Evolutionary conservation across 768 basidiomycete genomes (phyloP), one percentile per base, ranked within the genome.

Genomic region (Mycena alexandri): DNA sequence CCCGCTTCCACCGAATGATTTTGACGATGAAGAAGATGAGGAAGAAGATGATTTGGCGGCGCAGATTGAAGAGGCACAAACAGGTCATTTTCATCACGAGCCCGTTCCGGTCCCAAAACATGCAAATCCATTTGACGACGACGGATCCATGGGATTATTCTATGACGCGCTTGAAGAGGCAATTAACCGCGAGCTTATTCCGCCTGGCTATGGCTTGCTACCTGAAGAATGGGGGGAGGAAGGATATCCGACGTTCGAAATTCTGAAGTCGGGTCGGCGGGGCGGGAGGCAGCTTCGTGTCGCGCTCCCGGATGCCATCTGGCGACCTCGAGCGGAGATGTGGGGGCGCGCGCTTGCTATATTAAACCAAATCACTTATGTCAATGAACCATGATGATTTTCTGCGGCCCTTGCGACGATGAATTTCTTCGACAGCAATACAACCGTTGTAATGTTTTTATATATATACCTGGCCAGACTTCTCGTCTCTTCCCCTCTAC

Each of bases 181-280:
- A 29, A 29, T 29, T 5, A 7, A 19, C 2, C 17, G 57, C 12
- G 64, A 0, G 33, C 73, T 0, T 62, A 6, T 70, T 2, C 73
- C 70, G 1, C 7, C 51, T 5, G 48, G 71, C 6, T 74, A 72
- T 51, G 57, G 69, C 3, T 50, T 75, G 12, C 58, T 58, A 5
- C 50, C 64, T 17, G 36, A 24, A 4, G 73, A 76, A 52, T 73
- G 72, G 75, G 72, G 61, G 4, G n/a, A n/a, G 0, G 63, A 54
- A 0, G 42, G 44, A 8, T 75, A 75, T 34, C 71, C 65, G 0
- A 5, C 50, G 19, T 48, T 46, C 8, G 65, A 69, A 48, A 62
- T 69, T 24, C 33, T 73, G 29, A 65, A 58, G 47, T 61, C 61
- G 6, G 71, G 71, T 2, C 54, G 59, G 3, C 52, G 33, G 2